Conservation (phyloP, 2,329 filamentous ascomycete species). For the Dactylella cylindrospora region DNA sequence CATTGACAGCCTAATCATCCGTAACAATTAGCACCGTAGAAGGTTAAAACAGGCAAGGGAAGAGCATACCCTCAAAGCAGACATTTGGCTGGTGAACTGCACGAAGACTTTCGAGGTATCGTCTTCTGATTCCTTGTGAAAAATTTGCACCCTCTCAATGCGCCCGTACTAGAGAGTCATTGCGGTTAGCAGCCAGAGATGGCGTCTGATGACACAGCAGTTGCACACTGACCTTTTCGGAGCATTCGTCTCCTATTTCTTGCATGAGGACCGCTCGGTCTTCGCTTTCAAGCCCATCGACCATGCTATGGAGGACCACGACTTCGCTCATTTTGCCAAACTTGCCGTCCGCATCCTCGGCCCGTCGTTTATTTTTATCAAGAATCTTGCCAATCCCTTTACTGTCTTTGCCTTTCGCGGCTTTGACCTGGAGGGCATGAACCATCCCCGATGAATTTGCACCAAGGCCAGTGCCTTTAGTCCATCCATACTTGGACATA, state of each 20-base stretch:
- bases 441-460: conserved; percentile 79
- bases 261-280: conserved; percentile 73
- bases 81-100: conserved; percentile 83
- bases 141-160: conserved; percentile 51
- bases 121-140: conserved; percentile 20
- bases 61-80: conserved; percentile 72
- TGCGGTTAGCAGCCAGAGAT: conserved; percentile 6
- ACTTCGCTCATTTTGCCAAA: conserved; percentile 78
- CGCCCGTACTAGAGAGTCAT: conserved; percentile 12
- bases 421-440: conserved; percentile 76
- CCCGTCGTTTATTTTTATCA: conserved; percentile 65
- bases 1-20: conserved; percentile 72
- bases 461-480: conserved; percentile 81
- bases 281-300: conserved; percentile 66
- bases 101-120: conserved; percentile 74
- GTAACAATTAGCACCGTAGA: conserved; percentile 44
- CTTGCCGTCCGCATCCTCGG: conserved; percentile 57
- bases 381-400: conserved; percentile 76
- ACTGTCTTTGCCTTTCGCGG: conserved; percentile 81
- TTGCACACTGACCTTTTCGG: conserved; percentile 65
- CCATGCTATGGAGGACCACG: conserved; percentile 78
- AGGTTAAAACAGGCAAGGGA: not conserved
- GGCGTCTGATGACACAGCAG: no score
- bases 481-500: conserved; percentile 93
- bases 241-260: conserved; percentile 93